Base-by-base conservation (phyloP, 805 yeast genomes). In the Ogataea nonfermentans region DNA sequence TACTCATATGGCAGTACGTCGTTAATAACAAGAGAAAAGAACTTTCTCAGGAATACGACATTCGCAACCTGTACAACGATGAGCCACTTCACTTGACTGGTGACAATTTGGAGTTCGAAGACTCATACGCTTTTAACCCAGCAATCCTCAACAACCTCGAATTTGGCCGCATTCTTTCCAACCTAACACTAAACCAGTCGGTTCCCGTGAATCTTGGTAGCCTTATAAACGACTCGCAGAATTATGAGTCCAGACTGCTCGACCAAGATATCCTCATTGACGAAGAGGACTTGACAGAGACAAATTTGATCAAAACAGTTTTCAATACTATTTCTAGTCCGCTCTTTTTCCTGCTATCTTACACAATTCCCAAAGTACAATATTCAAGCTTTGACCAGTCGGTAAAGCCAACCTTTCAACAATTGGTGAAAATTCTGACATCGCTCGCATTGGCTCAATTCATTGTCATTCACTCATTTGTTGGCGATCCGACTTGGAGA, bases 1-100 rank as follows among this genome's bases (percentile, higher is more conserved):
- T 70, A 15, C 55, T 72, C 3, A 24, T 57, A 13, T 63, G 77
- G 70, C 74, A 74, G 45, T 64, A 66, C 64, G 26, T 49, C 7
- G 28, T 49, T 2, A 39, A 50, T n/a, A 30, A 22, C 3, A 49
- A 46, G 16, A 44, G 47, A n/a, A 17, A 26, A 2, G 46, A 35
- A 13, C 35, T 56, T 2, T 35, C 41, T 14, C 47, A 52, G 9
- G 60, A 53, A n/a, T 36, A 37, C 12, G 45, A 52, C n/a, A 51
- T 60, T 1, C 41, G 67, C 32, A 53, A 49, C 22, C 35, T 60
- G 31, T 64, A 56, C 44, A 52, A 57, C 38, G 62, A 56, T 19
- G 47, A 49, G 14, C 38, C 49, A 2, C 33, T 52, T 1, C 34
- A 53, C 2, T 42, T 47, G 6, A 36, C 57, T 7, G 55, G 51